Evolutionary conservation across 1,139 yeast species (phyloP).

Genomic region (Yamadazyma triangularis): DNA sequence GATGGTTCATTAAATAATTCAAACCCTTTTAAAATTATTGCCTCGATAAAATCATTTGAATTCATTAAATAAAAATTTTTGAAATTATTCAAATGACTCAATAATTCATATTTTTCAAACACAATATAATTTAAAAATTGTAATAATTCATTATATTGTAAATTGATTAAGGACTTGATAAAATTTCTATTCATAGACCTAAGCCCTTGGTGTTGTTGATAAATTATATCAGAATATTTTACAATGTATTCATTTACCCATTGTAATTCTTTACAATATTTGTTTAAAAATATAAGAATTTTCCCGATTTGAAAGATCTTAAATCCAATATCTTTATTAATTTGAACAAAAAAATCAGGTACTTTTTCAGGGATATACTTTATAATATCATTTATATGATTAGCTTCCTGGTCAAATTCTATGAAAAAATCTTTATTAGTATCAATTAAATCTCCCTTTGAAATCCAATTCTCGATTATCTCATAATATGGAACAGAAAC

Average conservation of each 20-base stretch:
- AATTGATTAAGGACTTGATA: constrained; percentile 32
- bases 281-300: constrained; percentile 63
- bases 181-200: constrained; percentile 26
- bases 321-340: constrained; percentile 37
- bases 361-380: constrained; percentile 35
- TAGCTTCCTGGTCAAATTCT: constrained; percentile 24
- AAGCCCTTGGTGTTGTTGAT: constrained; percentile 25
- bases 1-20: constrained; percentile 60
- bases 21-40: constrained; percentile 55
- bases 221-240: constrained; percentile 30
- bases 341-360: constrained; percentile 53
- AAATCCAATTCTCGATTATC: constrained; percentile 62
- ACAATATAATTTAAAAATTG: constrained; percentile 50
- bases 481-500: constrained; percentile 61
- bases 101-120: constrained; percentile 40
- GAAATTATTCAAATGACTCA: constrained; percentile 56
- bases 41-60: constrained; percentile 72
- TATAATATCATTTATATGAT: constrained; percentile 35
- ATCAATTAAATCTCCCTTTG: constrained; percentile 57
- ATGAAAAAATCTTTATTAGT: constrained; percentile 73
- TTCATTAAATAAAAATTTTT: constrained; percentile 68
- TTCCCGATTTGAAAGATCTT: constrained; percentile 75
- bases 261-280: constrained; percentile 48
- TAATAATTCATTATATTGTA: constrained; percentile 56
- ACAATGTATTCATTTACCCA: constrained; percentile 38